These are phyloP conservation scores for Eucalyptus caleyi DNA, from an alignment of 345 rosid genomes.

Conservation along the genomic window DNA sequence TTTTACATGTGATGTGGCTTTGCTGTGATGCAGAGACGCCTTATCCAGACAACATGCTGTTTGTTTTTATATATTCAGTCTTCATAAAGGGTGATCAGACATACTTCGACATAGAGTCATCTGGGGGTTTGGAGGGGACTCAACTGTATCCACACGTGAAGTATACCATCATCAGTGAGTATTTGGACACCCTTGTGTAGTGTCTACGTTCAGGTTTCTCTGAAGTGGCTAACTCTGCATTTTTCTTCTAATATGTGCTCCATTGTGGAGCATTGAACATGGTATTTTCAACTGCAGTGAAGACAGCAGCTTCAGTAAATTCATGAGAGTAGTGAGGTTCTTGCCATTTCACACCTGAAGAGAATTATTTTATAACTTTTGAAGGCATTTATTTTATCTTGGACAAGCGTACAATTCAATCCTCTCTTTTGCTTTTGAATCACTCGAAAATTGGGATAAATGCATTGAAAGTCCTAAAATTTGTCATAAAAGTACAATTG, in stretches of 20 bases:
- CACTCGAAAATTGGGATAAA: not conserved
- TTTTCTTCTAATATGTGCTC: not conserved
- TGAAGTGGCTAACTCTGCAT: not conserved
- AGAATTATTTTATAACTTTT: not conserved
- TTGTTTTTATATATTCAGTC: constrained; percentile 37
- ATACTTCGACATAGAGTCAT: constrained; percentile 23
- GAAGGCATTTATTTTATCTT: not conserved
- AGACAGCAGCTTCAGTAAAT: not conserved
- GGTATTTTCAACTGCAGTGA: not conserved
- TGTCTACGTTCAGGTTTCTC: not conserved
- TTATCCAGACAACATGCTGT: constrained; percentile 32
- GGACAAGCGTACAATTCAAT: not conserved
- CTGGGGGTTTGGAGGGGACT: constrained; percentile 31
- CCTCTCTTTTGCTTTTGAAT: not conserved
- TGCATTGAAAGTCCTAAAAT: too few relatives aligned
- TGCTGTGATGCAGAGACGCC: constrained; percentile 34
- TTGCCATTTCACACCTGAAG: not conserved
- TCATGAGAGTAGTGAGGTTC: not conserved
- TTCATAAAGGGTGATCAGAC: constrained; percentile 56
- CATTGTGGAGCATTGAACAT: not conserved
- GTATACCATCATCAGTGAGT: constrained; percentile 27
- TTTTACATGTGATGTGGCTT: not conserved
- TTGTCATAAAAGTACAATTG: too few relatives aligned
- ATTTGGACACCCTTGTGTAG: constrained; percentile 24
- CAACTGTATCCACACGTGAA: constrained; percentile 35